phyloP scores from a whole-genome alignment of 306 rosid species.

The peach (Prunus persica) region DNA sequence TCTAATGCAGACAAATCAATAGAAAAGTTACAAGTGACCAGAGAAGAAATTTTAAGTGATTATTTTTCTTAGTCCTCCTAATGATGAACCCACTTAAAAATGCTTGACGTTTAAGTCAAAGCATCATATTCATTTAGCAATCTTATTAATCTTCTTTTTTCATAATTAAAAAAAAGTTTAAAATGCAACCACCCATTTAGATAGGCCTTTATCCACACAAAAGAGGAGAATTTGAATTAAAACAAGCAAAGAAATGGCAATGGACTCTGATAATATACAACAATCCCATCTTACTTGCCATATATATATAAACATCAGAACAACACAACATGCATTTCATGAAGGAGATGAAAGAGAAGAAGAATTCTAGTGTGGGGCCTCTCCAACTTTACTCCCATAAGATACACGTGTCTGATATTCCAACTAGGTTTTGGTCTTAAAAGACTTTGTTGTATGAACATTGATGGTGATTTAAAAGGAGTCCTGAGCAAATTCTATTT shows the following conservation, averaged over 20 bases:
- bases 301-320: neutral
- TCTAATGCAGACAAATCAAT: too few relatives aligned
- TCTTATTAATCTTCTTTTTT: neutral
- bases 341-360: neutral
- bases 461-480: neutral
- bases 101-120: neutral
- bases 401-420: too few relatives aligned
- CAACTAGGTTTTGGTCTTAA: too few relatives aligned
- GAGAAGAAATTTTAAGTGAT: too few relatives aligned
- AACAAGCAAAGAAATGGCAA: neutral
- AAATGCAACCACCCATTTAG: neutral
- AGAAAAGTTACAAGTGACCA: too few relatives aligned
- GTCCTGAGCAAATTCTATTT: neutral
- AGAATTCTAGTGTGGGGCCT: neutral
- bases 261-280: too few relatives aligned
- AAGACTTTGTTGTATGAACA: neutral
- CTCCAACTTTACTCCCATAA: neutral
- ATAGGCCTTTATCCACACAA: neutral
- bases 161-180: neutral
- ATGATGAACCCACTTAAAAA: too few relatives aligned
- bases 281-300: neutral
- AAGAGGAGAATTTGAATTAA: neutral
- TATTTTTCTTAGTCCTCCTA: too few relatives aligned
- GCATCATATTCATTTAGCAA: neutral
- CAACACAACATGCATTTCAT: neutral